Conservation (phyloP, 495 filamentous ascomycete species). For the Glonium stellatum region DNA sequence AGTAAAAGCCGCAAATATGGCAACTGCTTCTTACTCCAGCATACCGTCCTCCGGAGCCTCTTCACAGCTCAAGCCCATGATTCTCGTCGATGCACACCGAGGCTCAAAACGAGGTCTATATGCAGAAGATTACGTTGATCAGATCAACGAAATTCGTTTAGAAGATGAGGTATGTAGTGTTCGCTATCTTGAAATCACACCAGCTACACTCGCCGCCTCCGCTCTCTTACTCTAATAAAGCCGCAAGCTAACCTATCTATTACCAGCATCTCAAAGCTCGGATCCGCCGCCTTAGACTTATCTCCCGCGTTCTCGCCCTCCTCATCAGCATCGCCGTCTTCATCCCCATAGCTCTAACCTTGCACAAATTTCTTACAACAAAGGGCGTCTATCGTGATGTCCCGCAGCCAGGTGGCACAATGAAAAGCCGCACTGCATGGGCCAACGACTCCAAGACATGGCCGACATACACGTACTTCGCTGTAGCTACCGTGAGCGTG, state of each 20-base stretch:
- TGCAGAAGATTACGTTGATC: constrained; percentile 3
- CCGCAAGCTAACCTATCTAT: background rate
- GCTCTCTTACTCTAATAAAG: background rate
- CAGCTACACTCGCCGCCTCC: background rate
- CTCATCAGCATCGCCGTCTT: constrained; percentile 24
- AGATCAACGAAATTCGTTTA: constrained; percentile 2
- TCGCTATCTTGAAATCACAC: background rate
- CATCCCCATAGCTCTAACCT: constrained; percentile 28
- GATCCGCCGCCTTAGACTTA: constrained; percentile 28
- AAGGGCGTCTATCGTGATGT: constrained; percentile 15
- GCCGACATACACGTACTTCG: constrained; percentile 33
- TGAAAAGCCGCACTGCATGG: constrained; percentile 25
- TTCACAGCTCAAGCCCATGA: constrained; percentile 6
- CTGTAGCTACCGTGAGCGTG: constrained; percentile 19
- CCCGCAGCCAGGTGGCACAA: constrained; percentile 6
- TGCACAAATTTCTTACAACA: constrained; percentile 31
- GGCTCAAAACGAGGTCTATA: background rate
- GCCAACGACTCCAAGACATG: constrained; percentile 29
- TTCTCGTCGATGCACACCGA: constrained; percentile 6
- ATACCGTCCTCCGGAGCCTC: background rate
- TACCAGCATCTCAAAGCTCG: constrained; percentile 24
- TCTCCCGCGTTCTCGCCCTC: constrained; percentile 25
- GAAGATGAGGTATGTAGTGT: constrained; percentile 11
- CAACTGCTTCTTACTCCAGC: constrained; percentile 12
- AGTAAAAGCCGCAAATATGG: constrained; percentile 4